Conservation (phyloP, 441 rosid genomes). For the Erodium trifolium region DNA sequence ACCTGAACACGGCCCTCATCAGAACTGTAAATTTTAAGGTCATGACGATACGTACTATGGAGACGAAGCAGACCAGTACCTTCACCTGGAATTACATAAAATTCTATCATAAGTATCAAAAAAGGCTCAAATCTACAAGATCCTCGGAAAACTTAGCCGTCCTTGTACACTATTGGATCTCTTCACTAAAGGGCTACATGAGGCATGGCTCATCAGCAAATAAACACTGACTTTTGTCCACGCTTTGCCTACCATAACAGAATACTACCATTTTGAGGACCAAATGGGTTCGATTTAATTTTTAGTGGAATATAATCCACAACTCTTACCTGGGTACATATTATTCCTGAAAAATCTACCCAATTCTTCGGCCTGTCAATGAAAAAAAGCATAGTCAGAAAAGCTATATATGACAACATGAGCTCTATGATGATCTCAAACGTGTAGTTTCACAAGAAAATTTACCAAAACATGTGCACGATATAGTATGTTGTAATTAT, state of each 20-base stretch:
- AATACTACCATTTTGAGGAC: neutral
- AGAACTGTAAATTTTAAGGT: constrained; percentile 98
- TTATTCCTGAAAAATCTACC: constrained; percentile 96
- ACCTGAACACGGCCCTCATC: constrained; percentile 99
- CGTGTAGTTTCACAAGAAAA: neutral
- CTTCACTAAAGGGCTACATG: neutral
- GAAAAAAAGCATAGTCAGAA: constrained; percentile 14
- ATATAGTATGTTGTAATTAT: constrained; percentile 14
- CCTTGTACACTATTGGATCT: neutral
- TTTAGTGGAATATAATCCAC: neutral
- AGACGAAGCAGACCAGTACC: constrained; percentile 99
- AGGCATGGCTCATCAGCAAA: neutral
- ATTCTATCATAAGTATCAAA: neutral
- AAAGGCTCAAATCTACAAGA: constrained; percentile 4
- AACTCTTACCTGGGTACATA: constrained; percentile 86
- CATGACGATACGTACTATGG: constrained; percentile 99
- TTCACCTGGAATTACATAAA: constrained; percentile 56
- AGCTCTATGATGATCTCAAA: neutral
- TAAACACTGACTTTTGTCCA: neutral
- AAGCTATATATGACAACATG: neutral
- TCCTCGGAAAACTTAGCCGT: neutral
- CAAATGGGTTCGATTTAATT: neutral
- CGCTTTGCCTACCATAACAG: neutral
- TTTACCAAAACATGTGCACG: neutral
- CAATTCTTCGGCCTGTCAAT: constrained; percentile 92